phyloP scores from a whole-genome alignment of 2,329 filamentous ascomycete species.

The Alternaria triticina region DNA sequence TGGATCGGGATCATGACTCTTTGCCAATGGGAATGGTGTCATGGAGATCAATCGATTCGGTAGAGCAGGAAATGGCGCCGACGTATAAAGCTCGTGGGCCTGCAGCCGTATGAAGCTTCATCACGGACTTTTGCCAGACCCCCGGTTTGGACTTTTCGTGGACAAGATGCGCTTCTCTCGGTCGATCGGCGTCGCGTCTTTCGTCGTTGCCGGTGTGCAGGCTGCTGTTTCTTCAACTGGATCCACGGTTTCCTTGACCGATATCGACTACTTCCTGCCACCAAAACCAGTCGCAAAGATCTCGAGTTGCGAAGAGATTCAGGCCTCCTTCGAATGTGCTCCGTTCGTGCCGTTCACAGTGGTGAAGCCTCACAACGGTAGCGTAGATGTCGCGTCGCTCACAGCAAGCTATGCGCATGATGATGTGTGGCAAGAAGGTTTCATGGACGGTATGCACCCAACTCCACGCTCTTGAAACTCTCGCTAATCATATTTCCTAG shows the following conservation, averaged over 20 bases:
- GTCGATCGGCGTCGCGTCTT: constrained; percentile 6
- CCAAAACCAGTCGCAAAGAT: constrained; percentile 46
- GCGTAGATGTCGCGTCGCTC: background rate
- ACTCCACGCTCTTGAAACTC: background rate
- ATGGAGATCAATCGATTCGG: background rate
- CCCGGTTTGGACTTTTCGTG: background rate
- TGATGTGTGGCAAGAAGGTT: constrained; percentile 52
- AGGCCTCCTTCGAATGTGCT: constrained; percentile 22
- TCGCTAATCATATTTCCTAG: constrained; percentile 37
- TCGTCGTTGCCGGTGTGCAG: constrained; percentile 11
- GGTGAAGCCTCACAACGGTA: constrained; percentile 28
- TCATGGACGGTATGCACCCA: constrained; percentile 40
- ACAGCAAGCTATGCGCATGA: constrained; percentile 44
- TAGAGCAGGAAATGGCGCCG: background rate
- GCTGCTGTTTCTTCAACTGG: constrained; percentile 44
- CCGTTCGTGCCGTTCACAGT: constrained; percentile 50
- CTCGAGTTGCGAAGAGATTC: constrained; percentile 25
- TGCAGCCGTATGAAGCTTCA: background rate
- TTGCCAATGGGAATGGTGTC: background rate
- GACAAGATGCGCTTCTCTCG: constrained; percentile 17
- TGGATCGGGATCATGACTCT: constrained; percentile 1
- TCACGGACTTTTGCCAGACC: background rate
- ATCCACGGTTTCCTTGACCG: constrained; percentile 50
- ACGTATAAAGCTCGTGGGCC: background rate
- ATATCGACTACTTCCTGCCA: constrained; percentile 51